Conservation (phyloP, 2,329 filamentous ascomycete genomes). For the Esteya vermicola region DNA sequence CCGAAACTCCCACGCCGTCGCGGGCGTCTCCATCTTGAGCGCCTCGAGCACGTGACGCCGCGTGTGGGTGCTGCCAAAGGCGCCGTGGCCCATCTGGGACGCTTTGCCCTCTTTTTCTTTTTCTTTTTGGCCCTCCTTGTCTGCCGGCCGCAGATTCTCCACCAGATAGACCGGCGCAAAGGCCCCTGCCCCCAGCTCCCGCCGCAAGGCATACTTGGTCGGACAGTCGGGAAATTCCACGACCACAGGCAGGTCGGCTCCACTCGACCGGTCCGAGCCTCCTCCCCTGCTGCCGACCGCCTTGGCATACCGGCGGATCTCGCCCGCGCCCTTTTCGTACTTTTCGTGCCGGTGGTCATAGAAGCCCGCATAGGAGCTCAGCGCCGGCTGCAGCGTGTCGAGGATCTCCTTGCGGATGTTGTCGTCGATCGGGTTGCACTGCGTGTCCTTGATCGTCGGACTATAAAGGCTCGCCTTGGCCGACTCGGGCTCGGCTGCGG, state of each 20-base stretch:
- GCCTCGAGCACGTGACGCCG: slow-evolving; percentile 57
- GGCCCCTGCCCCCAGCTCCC: slow-evolving; percentile 81
- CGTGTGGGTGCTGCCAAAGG: slow-evolving; percentile 35
- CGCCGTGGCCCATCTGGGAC: slow-evolving; percentile 43
- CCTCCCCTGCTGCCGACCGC: slow-evolving; percentile 34
- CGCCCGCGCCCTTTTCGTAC: slow-evolving; percentile 52
- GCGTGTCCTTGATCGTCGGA: slow-evolving; percentile 64
- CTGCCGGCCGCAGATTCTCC: slow-evolving; percentile 48
- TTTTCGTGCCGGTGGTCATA: slow-evolving; percentile 52
- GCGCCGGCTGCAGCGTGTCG: slow-evolving; percentile 54
- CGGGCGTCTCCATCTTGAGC: slow-evolving; percentile 86
- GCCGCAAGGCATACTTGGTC: slow-evolving; percentile 61
- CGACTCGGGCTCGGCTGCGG: slow-evolving; percentile 4
- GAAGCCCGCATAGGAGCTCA: slow-evolving; percentile 66
- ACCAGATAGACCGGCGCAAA: slow-evolving; percentile 93
- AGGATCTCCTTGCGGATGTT: slow-evolving; percentile 61
- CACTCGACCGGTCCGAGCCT: slow-evolving; percentile 45
- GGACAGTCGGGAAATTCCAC: slow-evolving; percentile 53
- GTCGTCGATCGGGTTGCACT: slow-evolving; percentile 85
- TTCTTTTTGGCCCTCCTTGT: slow-evolving; percentile 25
- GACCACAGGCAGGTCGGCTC: slow-evolving; percentile 43
- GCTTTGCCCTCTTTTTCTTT: slow-evolving; percentile 20
- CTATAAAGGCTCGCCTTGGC: too few relatives aligned
- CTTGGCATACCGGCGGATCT: slow-evolving; percentile 75
- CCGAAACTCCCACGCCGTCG: slow-evolving; percentile 89